Conservation (phyloP, 2,329 filamentous ascomycete species). For the Phyllosticta capitalensis region DNA sequence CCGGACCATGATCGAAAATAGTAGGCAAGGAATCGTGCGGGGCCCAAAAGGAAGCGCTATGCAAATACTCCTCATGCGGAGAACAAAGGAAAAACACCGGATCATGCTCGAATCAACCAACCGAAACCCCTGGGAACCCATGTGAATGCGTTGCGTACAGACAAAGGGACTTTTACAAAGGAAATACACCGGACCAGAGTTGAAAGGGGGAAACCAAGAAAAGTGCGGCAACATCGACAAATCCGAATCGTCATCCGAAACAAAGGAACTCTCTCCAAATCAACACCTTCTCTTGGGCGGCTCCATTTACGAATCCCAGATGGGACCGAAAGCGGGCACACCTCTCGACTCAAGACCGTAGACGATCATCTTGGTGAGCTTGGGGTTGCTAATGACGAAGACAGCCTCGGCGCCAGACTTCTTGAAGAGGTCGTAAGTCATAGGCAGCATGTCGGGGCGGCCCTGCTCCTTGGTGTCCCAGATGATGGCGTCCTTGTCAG, state of each 20-base stretch:
- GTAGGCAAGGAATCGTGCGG: not conserved
- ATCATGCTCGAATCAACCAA: too few relatives aligned
- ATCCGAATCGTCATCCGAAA: not conserved
- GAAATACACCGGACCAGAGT: not conserved
- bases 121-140: too few relatives aligned
- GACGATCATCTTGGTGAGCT: constrained; percentile 57
- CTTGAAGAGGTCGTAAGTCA: constrained; percentile 42
- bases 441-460: constrained; percentile 50
- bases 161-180: not conserved
- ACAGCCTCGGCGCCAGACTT: constrained; percentile 53
- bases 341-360: constrained; percentile 58
- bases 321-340: constrained; percentile 60
- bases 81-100: too few relatives aligned
- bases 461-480: constrained; percentile 55
- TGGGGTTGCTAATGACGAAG: constrained; percentile 62
- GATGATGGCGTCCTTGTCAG: constrained; percentile 55
- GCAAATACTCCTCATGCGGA: too few relatives aligned
- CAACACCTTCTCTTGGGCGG: not conserved
- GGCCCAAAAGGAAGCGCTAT: not conserved
- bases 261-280: constrained; percentile 7
- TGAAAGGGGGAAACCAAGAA: not conserved
- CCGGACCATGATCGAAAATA: not conserved
- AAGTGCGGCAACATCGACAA: not conserved
- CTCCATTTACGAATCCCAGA: constrained; percentile 55
- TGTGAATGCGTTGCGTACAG: not conserved